Base-by-base conservation (phyloP, 1,284 basidiomycete species). In the Sporisorium scitamineum region DNA sequence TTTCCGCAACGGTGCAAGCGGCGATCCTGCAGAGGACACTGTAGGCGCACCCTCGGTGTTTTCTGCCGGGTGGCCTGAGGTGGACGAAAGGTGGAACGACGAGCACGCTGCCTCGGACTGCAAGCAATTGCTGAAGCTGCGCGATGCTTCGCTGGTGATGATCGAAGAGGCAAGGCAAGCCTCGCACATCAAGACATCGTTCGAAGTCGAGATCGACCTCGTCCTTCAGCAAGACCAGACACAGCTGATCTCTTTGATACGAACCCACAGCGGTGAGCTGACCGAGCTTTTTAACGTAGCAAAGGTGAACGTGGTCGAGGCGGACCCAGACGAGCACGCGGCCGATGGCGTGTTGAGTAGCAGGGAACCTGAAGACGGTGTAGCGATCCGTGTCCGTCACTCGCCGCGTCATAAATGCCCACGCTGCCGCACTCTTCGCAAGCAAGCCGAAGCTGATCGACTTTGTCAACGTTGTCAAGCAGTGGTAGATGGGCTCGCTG, bases 1-100 rank as follows among this genome's bases (percentile, higher is more conserved):
- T 50, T 88, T 87, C 66, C 79, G 80, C 37, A 54, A 54, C 24
- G 80, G 79, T 0, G 77, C 78, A 5, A 59, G 20, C 8, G 24
- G 24, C 7, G 83, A 85, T 54, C 83, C 83, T 1, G 51, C 29
- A 9, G 61, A 57, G 27, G 67, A 70, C 13, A 34, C 39, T 11
- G 29, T 37, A 26, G 57, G 41, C 2, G 66, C 72, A 13, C 29
- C 44, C 2, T 83, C 81, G 11, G 62, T 85, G 24, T 85, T 85
- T 51, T 60, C 76, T 24, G 22, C 11, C 5, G 78, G 79, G 1
- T 85, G 84, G 84, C 74, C 69, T 6, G 31, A 41, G 6, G 58
- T 71, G 18, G 76, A 70, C 14, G 56, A 52, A 3, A 1, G 11
- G 6, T 79, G 79, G 76, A 58, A 65, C 18, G 70, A 80, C 57